Base-by-base conservation (phyloP, 1,284 basidiomycete species). In the Quambalaria eucalypti region DNA sequence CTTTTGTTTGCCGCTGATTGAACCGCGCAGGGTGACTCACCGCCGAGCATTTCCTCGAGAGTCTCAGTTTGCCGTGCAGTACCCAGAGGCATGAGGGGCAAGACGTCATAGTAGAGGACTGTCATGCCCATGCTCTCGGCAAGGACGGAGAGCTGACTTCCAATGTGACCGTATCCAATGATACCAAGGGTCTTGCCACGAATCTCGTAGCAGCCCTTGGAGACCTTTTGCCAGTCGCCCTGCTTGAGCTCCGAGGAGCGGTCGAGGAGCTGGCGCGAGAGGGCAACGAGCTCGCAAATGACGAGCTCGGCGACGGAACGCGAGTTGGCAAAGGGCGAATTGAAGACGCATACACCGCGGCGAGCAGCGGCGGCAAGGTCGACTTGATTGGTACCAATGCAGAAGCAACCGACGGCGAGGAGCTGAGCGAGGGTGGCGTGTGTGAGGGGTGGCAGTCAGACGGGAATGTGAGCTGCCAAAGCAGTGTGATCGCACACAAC, bases 241-340 rank as follows among this genome's bases (percentile, higher is more conserved):
- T 83, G 80, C 56, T 85, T 85, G 80, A 99, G 83, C 79, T 99
- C 95, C 67, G 81, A 83, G 16, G 86, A 80, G 55, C 95, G 87
- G 78, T 99, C 89, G 66, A 87, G 84, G 64, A 96, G 83, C 77
- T 99, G 95, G 39, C 95, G 87, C 12, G 95, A 95, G 60, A 99
- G 85, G 5, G 86, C 86, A 70, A 99, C 85, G 71, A 97, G 82
- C 78, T 99, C 95, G 59, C 85, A 83, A 76, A 99, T 86, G 76
- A 99, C 95, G 49, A 99, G 85, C 79, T 99, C 95, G 48, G 95
- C 95, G 51, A 99, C 95, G 0, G 93, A 97, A 62, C 95, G 89
- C 40, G 95, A 98, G 64, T 99, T 99, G 77, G 95, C 93, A 80
- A 98, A 99, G 30, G 95, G 95, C 12, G 93, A 98, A 79, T 99